These are phyloP conservation scores for Phaffomyces thermotolerans DNA, from an alignment of 805 yeast genomes.

Conservation along the genomic window DNA sequence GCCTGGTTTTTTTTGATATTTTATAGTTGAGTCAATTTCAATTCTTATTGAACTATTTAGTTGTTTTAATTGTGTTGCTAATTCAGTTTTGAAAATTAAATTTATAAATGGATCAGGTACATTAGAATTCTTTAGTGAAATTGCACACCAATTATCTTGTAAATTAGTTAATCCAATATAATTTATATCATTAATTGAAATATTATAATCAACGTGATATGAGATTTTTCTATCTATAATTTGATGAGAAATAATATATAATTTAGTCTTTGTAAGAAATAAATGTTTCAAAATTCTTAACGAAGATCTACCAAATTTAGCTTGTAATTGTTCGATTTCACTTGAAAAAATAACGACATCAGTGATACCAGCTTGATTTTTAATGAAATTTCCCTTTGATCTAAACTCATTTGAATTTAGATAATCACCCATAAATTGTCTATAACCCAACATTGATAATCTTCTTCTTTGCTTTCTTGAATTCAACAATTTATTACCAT, in stretches of 20 bases:
- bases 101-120: constrained; percentile 78
- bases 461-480: constrained; percentile 85
- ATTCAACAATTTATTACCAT: constrained; percentile 63
- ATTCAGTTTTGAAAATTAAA: constrained; percentile 82
- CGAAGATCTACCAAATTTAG: constrained; percentile 92
- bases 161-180: constrained; percentile 62
- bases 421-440: constrained; percentile 94
- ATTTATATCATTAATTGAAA: constrained; percentile 52
- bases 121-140: constrained; percentile 27
- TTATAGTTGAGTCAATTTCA: constrained; percentile 61
- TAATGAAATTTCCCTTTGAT: constrained; percentile 69
- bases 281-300: constrained; percentile 67
- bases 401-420: constrained; percentile 74
- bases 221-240: constrained; percentile 54
- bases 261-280: constrained; percentile 52
- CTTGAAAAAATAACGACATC: constrained; percentile 72
- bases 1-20: constrained; percentile 89
- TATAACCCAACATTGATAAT: constrained; percentile 76
- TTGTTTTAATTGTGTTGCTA: constrained; percentile 65
- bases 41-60: constrained; percentile 52
- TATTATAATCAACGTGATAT: constrained; percentile 55
- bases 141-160: constrained; percentile 91
- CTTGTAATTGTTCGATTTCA: constrained; percentile 70
- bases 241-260: constrained; percentile 69
- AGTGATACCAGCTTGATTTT: constrained; percentile 58